These are phyloP conservation scores for Cupressus sempervirens DNA, from an alignment of 75 land plant genomes.

Conservation along the genomic window DNA sequence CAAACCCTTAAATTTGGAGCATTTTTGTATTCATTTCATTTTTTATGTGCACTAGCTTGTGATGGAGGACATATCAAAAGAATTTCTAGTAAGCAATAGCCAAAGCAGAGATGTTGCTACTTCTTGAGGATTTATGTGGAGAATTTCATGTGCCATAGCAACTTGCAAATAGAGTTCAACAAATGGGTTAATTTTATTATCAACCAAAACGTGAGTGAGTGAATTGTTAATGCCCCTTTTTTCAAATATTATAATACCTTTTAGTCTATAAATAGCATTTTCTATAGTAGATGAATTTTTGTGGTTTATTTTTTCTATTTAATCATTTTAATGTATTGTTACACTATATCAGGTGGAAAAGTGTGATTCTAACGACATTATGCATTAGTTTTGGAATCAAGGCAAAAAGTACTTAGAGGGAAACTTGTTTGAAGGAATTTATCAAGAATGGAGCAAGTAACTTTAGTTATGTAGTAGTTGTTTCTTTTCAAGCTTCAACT, in stretches of 20 bases:
- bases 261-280: too few relatives aligned
- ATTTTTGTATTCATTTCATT: background rate
- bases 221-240: background rate
- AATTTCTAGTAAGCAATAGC: background rate
- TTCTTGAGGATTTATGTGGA: slow-evolving; percentile 62
- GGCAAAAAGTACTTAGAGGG: slow-evolving; percentile 83
- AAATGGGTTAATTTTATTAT: slow-evolving; percentile 90
- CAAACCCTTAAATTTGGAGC: background rate
- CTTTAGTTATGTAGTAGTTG: too few relatives aligned
- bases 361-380: slow-evolving; percentile 93
- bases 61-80: background rate
- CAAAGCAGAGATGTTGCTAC: slow-evolving; percentile 44
- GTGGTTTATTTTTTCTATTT: background rate
- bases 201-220: slow-evolving; percentile 93
- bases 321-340: background rate
- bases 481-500: too few relatives aligned
- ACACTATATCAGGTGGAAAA: slow-evolving; percentile 63
- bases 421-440: slow-evolving; percentile 78
- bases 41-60: background rate
- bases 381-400: slow-evolving; percentile 92
- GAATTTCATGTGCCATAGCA: too few relatives aligned
- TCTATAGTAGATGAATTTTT: background rate
- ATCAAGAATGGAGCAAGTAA: too few relatives aligned
- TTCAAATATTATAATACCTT: background rate
- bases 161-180: slow-evolving; percentile 57